phyloP scores from a whole-genome alignment of 2,329 filamentous ascomycete genomes.

The Diplodia scrobiculata region DNA sequence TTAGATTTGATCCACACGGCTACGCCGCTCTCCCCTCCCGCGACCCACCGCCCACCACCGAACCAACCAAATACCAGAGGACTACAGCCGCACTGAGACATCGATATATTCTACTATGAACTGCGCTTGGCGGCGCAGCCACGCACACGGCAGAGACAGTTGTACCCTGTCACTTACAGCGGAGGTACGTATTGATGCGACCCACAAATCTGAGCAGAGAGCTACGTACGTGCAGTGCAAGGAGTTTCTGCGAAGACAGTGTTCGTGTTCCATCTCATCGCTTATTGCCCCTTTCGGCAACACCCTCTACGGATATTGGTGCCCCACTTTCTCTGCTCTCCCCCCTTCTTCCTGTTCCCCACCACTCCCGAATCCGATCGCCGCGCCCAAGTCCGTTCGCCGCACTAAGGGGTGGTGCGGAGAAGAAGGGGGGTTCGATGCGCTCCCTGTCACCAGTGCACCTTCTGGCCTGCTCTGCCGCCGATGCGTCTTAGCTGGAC shows the following conservation, averaged over 20 bases:
- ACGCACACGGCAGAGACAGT: not conserved
- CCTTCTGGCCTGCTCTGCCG: not conserved
- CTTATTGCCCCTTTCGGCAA: slow-evolving; percentile 8
- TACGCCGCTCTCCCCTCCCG: slow-evolving; percentile 6
- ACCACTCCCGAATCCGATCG: not conserved
- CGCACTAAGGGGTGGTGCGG: not conserved
- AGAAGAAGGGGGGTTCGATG: slow-evolving; percentile 4
- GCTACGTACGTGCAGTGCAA: not conserved
- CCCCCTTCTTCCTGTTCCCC: not conserved
- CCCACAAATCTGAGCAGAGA: not conserved
- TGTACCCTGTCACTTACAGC: not conserved
- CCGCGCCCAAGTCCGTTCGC: not conserved
- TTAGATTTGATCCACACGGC: slow-evolving; percentile 17
- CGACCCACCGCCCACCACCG: not conserved
- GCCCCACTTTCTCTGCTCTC: not conserved
- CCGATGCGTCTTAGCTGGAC: not conserved
- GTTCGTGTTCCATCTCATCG: not conserved
- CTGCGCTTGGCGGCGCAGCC: not conserved
- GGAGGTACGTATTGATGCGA: not conserved
- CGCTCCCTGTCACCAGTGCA: not conserved
- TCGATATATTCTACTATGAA: slow-evolving; percentile 1
- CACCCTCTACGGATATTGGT: not conserved
- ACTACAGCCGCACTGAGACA: slow-evolving; percentile 2
- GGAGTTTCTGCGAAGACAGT: not conserved
- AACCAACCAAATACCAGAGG: not conserved